A percentile compares a stretch with the other conserved stretches of the same genome.
Evolutionary conservation across 1,284 basidiomycete genomes (phyloP).

Genomic region (Pyrrhoderma lamaoense): DNA sequence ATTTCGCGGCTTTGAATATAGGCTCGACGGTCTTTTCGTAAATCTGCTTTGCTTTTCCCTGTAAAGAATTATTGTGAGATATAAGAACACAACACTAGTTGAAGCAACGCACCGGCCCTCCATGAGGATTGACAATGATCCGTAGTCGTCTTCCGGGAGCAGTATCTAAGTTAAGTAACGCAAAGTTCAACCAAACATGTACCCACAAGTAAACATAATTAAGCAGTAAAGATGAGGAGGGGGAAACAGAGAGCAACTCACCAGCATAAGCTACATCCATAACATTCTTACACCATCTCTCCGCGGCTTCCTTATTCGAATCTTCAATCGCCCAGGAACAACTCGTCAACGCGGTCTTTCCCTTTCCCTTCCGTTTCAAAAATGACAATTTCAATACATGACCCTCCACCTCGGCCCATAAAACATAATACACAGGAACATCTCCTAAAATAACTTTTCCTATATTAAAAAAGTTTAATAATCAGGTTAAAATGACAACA

Average conservation of each 20-base stretch:
- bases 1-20: slow-evolving; percentile 73
- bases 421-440: slow-evolving; percentile 31
- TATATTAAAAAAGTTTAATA: too few species aligned
- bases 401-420: slow-evolving; percentile 39
- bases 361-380: slow-evolving; percentile 33
- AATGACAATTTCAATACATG: slow-evolving; percentile 39
- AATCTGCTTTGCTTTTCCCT: slow-evolving; percentile 65
- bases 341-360: background rate
- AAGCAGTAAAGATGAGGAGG: too few species aligned
- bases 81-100: background rate
- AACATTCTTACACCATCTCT: slow-evolving; percentile 49
- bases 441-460: background rate
- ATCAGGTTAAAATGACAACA: too few species aligned
- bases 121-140: slow-evolving; percentile 83
- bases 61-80: background rate
- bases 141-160: slow-evolving; percentile 47
- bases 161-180: slow-evolving; percentile 31
- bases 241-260: too few species aligned
- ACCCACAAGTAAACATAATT: background rate
- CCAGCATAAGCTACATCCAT: slow-evolving; percentile 60
- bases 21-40: slow-evolving; percentile 71
- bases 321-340: slow-evolving; percentile 28
- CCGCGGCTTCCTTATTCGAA: slow-evolving; percentile 31
- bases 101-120: slow-evolving; percentile 52
- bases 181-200: background rate